A percentile compares a stretch with the other conserved stretches of the same genome.
phyloP scores from a whole-genome alignment of 331 rosid genomes.

The Rosa hybrid region DNA sequence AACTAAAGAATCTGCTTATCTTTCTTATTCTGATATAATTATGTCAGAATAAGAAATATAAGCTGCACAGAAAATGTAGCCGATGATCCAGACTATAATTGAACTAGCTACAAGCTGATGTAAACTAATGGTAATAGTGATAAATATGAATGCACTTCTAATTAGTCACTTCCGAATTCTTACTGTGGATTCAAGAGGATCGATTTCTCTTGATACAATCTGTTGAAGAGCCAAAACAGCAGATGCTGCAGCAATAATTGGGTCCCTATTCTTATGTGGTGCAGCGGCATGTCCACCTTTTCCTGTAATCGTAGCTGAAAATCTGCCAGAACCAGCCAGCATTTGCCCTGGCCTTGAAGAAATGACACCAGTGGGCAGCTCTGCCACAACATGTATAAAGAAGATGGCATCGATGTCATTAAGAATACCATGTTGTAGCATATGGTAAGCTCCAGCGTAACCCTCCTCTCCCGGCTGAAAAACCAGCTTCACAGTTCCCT shows the following conservation, averaged over 20 bases:
- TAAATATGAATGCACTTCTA: neutral
- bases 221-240: slow-evolving; percentile 30
- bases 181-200: slow-evolving; percentile 32
- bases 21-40: neutral
- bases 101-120: neutral
- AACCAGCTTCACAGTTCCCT: slow-evolving; percentile 37
- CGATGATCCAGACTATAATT: neutral
- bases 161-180: neutral
- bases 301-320: slow-evolving; percentile 22
- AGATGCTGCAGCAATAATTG: slow-evolving; percentile 29
- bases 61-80: neutral
- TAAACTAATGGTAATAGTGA: neutral
- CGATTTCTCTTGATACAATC: slow-evolving; percentile 31
- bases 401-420: slow-evolving; percentile 24
- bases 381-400: slow-evolving; percentile 21
- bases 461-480: slow-evolving; percentile 39
- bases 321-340: slow-evolving; percentile 24
- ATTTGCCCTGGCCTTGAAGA: slow-evolving; percentile 31
- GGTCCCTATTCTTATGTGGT: slow-evolving; percentile 25
- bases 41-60: neutral
- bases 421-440: slow-evolving; percentile 29
- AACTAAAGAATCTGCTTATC: neutral
- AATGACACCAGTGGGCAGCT: slow-evolving; percentile 23
- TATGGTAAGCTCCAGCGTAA: slow-evolving; percentile 27
- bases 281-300: slow-evolving; percentile 33